Conservation (phyloP, 352 stramenopile genomes). For the Phytophthora pisi region DNA sequence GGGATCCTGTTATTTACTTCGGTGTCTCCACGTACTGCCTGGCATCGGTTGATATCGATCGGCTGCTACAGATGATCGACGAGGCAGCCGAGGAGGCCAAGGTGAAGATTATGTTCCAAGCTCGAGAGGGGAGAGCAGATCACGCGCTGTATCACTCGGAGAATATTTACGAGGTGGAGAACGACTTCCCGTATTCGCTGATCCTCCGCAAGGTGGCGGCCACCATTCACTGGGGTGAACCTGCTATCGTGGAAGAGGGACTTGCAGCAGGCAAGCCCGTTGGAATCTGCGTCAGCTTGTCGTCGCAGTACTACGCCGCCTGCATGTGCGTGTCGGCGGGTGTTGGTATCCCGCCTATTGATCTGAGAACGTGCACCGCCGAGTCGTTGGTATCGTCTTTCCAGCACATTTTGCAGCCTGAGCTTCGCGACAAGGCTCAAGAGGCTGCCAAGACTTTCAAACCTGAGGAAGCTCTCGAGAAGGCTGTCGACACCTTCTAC, state of each 20-base stretch:
- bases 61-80: slow-evolving; percentile 43
- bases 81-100: slow-evolving; percentile 34
- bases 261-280: slow-evolving; percentile 84
- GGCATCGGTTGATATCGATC: slow-evolving; percentile 30
- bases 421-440: slow-evolving; percentile 46
- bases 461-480: slow-evolving; percentile 66
- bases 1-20: slow-evolving; percentile 46
- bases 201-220: slow-evolving; percentile 80
- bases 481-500: slow-evolving; percentile 71
- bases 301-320: slow-evolving; percentile 89
- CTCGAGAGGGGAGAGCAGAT: slow-evolving; percentile 21
- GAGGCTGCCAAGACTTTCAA: slow-evolving; percentile 56
- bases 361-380: slow-evolving; percentile 62
- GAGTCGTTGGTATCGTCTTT: slow-evolving; percentile 72
- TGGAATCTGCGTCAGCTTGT: slow-evolving; percentile 90
- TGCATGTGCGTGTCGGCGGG: slow-evolving; percentile 70
- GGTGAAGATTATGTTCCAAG: slow-evolving; percentile 69
- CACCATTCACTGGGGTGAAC: slow-evolving; percentile 76
- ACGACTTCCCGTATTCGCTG: slow-evolving; percentile 70
- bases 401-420: slow-evolving; percentile 45
- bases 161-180: slow-evolving; percentile 45
- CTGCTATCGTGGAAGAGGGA: slow-evolving; percentile 83
- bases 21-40: slow-evolving; percentile 43
- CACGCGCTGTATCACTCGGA: slow-evolving; percentile 31
- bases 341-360: slow-evolving; percentile 74